These are phyloP conservation scores for Actinomortierella ambigua DNA, from an alignment of 371 early-diverging fungal species.

Conservation along the genomic window DNA sequence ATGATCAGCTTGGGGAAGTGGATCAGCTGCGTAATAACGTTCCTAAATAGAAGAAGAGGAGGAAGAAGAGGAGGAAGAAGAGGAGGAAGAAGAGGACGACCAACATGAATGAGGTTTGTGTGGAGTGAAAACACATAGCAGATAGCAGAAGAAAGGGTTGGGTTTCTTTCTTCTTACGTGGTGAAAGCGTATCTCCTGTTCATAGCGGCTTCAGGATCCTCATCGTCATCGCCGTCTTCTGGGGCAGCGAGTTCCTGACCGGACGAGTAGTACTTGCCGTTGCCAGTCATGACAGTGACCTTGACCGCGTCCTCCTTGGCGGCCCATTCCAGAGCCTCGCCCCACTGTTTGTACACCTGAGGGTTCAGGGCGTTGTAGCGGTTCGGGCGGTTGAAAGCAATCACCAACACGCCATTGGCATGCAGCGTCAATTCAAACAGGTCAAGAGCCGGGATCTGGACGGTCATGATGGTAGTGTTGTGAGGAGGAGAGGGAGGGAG, in stretches of 20 bases:
- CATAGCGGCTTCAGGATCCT: conserved; percentile 12
- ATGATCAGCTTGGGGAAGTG: conserved; percentile 75
- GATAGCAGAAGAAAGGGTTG: not conserved
- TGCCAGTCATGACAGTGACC: conserved; percentile 69
- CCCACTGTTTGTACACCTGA: conserved; percentile 72
- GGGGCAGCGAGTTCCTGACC: conserved; percentile 65
- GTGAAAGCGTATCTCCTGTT: conserved; percentile 30
- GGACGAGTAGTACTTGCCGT: conserved; percentile 69
- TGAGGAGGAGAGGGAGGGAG: no score
- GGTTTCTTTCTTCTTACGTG: conserved; percentile 15
- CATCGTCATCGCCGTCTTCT: conserved; percentile 37
- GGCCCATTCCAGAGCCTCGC: conserved; percentile 61
- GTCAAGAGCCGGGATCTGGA: conserved; percentile 48
- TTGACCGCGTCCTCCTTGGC: conserved; percentile 55
- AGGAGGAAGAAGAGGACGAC: not conserved
- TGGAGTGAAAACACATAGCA: not conserved
- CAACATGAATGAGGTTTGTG: not conserved
- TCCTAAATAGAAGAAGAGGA: conserved; percentile 26
- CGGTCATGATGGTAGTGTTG: no score
- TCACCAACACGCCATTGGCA: conserved; percentile 62
- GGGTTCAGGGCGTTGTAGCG: conserved; percentile 67
- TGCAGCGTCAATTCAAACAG: conserved; percentile 56
- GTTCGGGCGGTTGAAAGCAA: conserved; percentile 71
- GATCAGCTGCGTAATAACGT: conserved; percentile 62
- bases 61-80: not conserved